phyloP scores from a whole-genome alignment of 2,329 filamentous ascomycete genomes.

The Coleophoma crateriformis region DNA sequence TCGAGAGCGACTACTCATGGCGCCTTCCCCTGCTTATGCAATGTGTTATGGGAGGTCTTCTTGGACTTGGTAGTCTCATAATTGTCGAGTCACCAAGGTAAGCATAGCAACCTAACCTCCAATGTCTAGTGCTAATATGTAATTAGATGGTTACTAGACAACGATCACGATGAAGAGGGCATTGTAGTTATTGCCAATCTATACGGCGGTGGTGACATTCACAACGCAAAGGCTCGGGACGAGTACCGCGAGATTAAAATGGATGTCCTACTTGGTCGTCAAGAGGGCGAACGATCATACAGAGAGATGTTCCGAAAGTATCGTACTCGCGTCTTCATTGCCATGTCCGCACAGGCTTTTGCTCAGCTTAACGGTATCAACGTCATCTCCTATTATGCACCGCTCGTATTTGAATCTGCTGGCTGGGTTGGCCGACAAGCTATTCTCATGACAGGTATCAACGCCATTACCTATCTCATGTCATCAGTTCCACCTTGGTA shows the following conservation, averaged over 20 bases:
- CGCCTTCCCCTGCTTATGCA: constrained; percentile 86
- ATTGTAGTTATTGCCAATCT: constrained; percentile 98
- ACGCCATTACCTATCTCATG: constrained; percentile 82
- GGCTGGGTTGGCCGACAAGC: constrained; percentile 91
- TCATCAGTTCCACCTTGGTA: constrained; percentile 98
- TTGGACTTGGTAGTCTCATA: constrained; percentile 80
- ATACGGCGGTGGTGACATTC: constrained; percentile 92
- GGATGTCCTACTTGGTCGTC: constrained; percentile 86
- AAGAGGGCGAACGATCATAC: constrained; percentile 92
- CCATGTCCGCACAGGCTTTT: constrained; percentile 95
- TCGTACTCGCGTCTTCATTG: constrained; percentile 88
- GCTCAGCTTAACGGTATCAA: constrained; percentile 99
- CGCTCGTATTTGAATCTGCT: constrained; percentile 91
- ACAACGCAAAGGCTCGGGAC: constrained; percentile 85
- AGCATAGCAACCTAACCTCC: not conserved
- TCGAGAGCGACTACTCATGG: constrained; percentile 82
- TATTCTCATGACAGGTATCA: constrained; percentile 95
- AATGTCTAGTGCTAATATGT: constrained; percentile 6
- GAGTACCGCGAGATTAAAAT: constrained; percentile 99
- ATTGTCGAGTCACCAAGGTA: constrained; percentile 96
- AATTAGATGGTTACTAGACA: constrained; percentile 87
- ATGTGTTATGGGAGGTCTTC: constrained; percentile 84
- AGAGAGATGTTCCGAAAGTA: constrained; percentile 93
- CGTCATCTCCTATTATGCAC: constrained; percentile 98
- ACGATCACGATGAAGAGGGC: constrained; percentile 96